Evolutionary conservation across 1,139 yeast genomes (phyloP).

Genomic region (Martiniozyma asiatica): DNA sequence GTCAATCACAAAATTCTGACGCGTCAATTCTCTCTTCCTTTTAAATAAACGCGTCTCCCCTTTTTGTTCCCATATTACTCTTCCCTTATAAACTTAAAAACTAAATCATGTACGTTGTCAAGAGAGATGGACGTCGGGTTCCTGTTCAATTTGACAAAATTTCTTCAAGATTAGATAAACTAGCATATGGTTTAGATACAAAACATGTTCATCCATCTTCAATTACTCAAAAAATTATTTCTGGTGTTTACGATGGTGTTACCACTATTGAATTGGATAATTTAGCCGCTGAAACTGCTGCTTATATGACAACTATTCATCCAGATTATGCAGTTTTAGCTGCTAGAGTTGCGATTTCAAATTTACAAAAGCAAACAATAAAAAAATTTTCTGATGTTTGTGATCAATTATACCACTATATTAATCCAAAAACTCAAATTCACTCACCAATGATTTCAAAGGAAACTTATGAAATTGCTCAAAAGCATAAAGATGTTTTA

Average conservation of each 20-base stretch:
- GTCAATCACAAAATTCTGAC: not conserved
- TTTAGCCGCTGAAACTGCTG: slow-evolving; percentile 94
- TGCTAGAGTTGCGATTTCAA: slow-evolving; percentile 87
- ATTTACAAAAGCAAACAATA: slow-evolving; percentile 87
- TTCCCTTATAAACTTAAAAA: no score
- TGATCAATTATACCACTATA: slow-evolving; percentile 50
- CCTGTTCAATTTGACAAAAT: slow-evolving; percentile 40
- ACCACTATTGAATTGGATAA: slow-evolving; percentile 87
- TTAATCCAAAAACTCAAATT: slow-evolving; percentile 60
- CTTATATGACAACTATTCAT: slow-evolving; percentile 91
- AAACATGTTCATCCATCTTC: slow-evolving; percentile 49
- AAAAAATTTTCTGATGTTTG: slow-evolving; percentile 78
- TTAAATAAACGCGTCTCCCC: slow-evolving; percentile 4
- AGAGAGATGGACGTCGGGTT: slow-evolving; percentile 50
- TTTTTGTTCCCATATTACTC: no score
- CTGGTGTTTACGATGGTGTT: slow-evolving; percentile 77
- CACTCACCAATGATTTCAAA: slow-evolving; percentile 51
- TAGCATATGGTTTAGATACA: slow-evolving; percentile 47
- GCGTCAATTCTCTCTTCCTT: not conserved
- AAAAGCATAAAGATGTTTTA: slow-evolving; percentile 24
- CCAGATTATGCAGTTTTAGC: slow-evolving; percentile 94
- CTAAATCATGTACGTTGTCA: slow-evolving; percentile 36
- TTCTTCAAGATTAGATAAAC: slow-evolving; percentile 25
- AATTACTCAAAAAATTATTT: slow-evolving; percentile 45
- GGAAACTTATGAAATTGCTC: slow-evolving; percentile 28